phyloP scores from a whole-genome alignment of 2,329 filamentous ascomycete species.

The Coniochaeta ligniaria region DNA sequence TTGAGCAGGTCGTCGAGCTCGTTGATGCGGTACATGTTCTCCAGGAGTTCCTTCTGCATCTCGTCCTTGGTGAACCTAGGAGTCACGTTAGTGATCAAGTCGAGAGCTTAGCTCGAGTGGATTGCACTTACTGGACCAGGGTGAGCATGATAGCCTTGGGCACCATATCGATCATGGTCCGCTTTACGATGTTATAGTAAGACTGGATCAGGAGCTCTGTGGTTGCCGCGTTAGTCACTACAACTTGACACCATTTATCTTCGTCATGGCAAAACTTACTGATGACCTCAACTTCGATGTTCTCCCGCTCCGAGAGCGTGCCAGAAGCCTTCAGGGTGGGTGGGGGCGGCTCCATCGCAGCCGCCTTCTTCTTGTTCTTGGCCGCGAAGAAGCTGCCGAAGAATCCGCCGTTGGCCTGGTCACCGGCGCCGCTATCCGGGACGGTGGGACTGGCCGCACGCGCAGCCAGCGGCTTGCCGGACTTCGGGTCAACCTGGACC shows the following conservation, averaged over 20 bases:
- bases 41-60: slow-evolving; percentile 94
- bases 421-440: slow-evolving; percentile 34
- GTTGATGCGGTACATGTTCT: slow-evolving; percentile 92
- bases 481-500: slow-evolving; percentile 96
- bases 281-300: slow-evolving; percentile 95
- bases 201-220: slow-evolving; percentile 88
- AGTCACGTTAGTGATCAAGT: background rate
- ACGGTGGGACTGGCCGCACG: slow-evolving; percentile 72
- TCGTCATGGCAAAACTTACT: slow-evolving; percentile 53
- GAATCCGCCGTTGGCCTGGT: slow-evolving; percentile 65
- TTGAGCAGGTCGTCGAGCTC: slow-evolving; percentile 91
- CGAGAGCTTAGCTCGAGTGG: slow-evolving; percentile 16
- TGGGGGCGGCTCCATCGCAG: slow-evolving; percentile 96
- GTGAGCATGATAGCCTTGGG: slow-evolving; percentile 98
- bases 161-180: slow-evolving; percentile 99
- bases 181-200: slow-evolving; percentile 96
- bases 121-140: slow-evolving; percentile 71
- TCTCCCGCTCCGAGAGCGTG: slow-evolving; percentile 87
- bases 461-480: slow-evolving; percentile 80
- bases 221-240: slow-evolving; percentile 1
- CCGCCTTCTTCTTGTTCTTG: slow-evolving; percentile 99
- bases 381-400: slow-evolving; percentile 98
- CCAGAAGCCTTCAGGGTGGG: slow-evolving; percentile 90
- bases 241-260: background rate
- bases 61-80: slow-evolving; percentile 87